phyloP scores from a whole-genome alignment of 2,329 filamentous ascomycete genomes.

The Microdochium paspali region DNA sequence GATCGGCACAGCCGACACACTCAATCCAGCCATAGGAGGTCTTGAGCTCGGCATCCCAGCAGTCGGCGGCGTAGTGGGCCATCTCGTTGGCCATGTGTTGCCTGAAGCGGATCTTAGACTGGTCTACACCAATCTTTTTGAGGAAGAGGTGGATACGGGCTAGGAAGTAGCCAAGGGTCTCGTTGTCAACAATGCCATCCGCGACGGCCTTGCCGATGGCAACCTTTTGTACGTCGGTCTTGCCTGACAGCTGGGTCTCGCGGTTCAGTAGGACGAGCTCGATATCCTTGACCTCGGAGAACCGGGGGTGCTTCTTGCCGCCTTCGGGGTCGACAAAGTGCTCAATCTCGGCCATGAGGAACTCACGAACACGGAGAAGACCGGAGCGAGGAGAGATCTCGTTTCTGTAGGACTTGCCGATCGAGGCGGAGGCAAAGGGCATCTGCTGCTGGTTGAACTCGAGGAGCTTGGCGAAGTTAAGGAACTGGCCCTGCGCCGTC shows the following conservation, averaged over 20 bases:
- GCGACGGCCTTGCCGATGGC: conserved; percentile 81
- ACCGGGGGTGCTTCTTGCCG: conserved; percentile 89
- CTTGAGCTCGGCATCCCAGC: conserved; percentile 92
- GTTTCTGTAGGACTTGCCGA: conserved; percentile 97
- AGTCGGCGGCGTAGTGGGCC: conserved; percentile 91
- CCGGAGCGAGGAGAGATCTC: conserved; percentile 92
- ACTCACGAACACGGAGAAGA: conserved; percentile 88
- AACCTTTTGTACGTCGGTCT: conserved; percentile 65
- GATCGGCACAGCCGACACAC: conserved; percentile 93
- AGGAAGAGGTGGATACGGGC: conserved; percentile 90
- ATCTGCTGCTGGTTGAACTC: conserved; percentile 93
- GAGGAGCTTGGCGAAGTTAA: conserved; percentile 92
- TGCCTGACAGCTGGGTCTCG: conserved; percentile 76
- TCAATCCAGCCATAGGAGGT: conserved; percentile 97
- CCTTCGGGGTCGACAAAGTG: conserved; percentile 93
- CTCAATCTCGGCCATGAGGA: conserved; percentile 98
- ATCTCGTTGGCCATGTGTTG: conserved; percentile 81
- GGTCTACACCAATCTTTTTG: conserved; percentile 77
- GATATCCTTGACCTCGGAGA: conserved; percentile 73
- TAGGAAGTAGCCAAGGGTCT: conserved; percentile 96
- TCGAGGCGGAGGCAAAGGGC: conserved; percentile 94
- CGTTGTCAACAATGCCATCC: conserved; percentile 81
- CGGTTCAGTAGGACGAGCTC: conserved; percentile 80
- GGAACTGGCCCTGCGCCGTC: conserved; percentile 95
- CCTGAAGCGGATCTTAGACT: conserved; percentile 83